Evolutionary conservation across 805 yeast species (phyloP).

Genomic region (Ogataea minuta): DNA sequence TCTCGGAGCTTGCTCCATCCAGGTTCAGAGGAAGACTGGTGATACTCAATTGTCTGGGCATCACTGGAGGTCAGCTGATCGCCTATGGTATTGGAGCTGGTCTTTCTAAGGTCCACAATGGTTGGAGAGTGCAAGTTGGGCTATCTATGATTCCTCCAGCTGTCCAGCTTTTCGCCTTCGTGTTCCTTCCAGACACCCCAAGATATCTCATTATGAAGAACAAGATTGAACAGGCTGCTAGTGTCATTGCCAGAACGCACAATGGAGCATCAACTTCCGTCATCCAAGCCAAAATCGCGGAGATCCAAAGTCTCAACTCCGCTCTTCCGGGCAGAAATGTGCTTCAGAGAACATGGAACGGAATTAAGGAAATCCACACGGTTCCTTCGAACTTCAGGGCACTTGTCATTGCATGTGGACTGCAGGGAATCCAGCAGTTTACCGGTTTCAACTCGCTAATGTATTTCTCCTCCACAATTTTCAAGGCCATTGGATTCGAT

Average conservation of each 20-base stretch:
- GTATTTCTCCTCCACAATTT: slow-evolving; percentile 93
- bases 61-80: slow-evolving; percentile 92
- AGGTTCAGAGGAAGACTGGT: slow-evolving; percentile 89
- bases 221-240: slow-evolving; percentile 59
- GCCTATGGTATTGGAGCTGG: slow-evolving; percentile 96
- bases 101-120: slow-evolving; percentile 64
- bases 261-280: slow-evolving; percentile 58
- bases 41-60: slow-evolving; percentile 80
- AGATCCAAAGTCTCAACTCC: slow-evolving; percentile 50
- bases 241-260: slow-evolving; percentile 64
- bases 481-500: slow-evolving; percentile 83
- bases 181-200: slow-evolving; percentile 94
- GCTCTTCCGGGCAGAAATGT: slow-evolving; percentile 48
- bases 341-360: slow-evolving; percentile 53
- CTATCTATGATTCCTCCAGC: slow-evolving; percentile 85
- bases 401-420: slow-evolving; percentile 82
- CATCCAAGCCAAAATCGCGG: slow-evolving; percentile 65
- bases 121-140: slow-evolving; percentile 94
- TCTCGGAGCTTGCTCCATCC: slow-evolving; percentile 89
- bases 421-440: slow-evolving; percentile 95
- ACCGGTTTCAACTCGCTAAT: slow-evolving; percentile 95
- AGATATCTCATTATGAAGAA: slow-evolving; percentile 79
- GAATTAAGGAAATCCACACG: slow-evolving; percentile 60
- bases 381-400: slow-evolving; percentile 86
- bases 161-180: slow-evolving; percentile 69